A percentile compares a stretch with the other conserved stretches of the same genome.
phyloP scores from a whole-genome alignment of 2,329 filamentous ascomycete genomes.

The Chalaropsis ovoidea region DNA sequence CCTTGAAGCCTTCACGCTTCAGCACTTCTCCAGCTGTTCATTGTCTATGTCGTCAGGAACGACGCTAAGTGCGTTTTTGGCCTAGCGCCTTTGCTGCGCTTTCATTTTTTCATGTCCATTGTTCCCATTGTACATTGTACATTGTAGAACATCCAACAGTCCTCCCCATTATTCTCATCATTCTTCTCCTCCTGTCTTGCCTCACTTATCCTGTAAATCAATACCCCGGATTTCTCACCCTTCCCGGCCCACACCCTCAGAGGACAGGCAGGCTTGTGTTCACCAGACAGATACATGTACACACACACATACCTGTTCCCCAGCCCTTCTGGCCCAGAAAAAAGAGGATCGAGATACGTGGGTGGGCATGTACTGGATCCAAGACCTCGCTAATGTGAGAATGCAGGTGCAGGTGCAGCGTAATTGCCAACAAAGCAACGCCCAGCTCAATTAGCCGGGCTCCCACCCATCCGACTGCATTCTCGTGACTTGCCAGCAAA shows the following conservation, averaged over 20 bases:
- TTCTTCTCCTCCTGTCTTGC: too few species aligned
- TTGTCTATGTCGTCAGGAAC: background rate
- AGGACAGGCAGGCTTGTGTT: background rate
- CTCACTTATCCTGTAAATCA: too few species aligned
- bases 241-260: background rate
- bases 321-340: background rate
- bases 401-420: slow-evolving; percentile 5
- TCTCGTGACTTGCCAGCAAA: background rate
- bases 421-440: slow-evolving; percentile 1
- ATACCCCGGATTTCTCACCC: background rate
- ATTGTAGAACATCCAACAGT: too few species aligned
- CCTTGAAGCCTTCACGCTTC: background rate
- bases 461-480: background rate
- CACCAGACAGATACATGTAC: background rate
- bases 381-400: background rate
- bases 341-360: background rate
- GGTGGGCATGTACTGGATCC: background rate
- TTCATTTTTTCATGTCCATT: background rate
- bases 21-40: background rate
- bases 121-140: background rate
- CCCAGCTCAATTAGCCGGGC: background rate
- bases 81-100: background rate
- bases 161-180: too few species aligned
- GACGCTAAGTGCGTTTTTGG: background rate
- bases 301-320: background rate